Conservation (phyloP, 306 rosid species). For the Cicer pinnatifidum region DNA sequence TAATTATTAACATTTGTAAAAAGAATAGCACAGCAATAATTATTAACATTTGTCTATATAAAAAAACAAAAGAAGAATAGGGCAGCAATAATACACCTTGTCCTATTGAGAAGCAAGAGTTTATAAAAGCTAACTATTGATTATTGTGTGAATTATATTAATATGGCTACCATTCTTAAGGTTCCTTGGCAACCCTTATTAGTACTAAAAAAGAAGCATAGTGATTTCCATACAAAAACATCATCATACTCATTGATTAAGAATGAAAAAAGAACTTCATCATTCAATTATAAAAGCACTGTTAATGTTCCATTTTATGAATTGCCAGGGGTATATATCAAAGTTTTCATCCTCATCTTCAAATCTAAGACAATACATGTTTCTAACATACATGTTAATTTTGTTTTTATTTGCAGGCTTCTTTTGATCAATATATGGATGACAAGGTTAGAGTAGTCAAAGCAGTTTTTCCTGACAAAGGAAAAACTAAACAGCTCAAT, state of each 20-base stretch:
- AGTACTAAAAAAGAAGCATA: slow-evolving; percentile 25
- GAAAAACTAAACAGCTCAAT: slow-evolving; percentile 38
- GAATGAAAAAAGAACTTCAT: slow-evolving; percentile 44
- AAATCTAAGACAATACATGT: not conserved
- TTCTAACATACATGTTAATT: not conserved
- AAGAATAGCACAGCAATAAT: not conserved
- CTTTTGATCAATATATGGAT: slow-evolving; percentile 61
- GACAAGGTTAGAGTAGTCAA: slow-evolving; percentile 44
- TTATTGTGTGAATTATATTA: slow-evolving; percentile 2
- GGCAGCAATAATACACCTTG: slow-evolving; percentile 1
- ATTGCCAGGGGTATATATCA: slow-evolving; percentile 48
- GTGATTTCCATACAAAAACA: slow-evolving; percentile 12
- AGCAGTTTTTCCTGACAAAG: slow-evolving; percentile 46
- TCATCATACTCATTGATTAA: slow-evolving; percentile 33
- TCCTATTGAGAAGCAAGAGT: slow-evolving; percentile 1
- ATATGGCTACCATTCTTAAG: slow-evolving; percentile 38
- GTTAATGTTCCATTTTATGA: slow-evolving; percentile 48
- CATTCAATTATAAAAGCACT: slow-evolving; percentile 40
- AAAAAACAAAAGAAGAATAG: not conserved
- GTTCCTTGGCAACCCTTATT: slow-evolving; percentile 33
- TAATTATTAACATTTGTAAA: too few species aligned
- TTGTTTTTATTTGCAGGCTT: slow-evolving; percentile 45
- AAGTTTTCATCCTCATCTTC: slow-evolving; percentile 26
- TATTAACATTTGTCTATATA: too few species aligned
- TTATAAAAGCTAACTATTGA: slow-evolving; percentile 27